Evolutionary conservation across 2,329 filamentous ascomycete species (phyloP), one percentile per base, ranked within the genome.

Genomic region (Drechslerella dactyloides): DNA sequence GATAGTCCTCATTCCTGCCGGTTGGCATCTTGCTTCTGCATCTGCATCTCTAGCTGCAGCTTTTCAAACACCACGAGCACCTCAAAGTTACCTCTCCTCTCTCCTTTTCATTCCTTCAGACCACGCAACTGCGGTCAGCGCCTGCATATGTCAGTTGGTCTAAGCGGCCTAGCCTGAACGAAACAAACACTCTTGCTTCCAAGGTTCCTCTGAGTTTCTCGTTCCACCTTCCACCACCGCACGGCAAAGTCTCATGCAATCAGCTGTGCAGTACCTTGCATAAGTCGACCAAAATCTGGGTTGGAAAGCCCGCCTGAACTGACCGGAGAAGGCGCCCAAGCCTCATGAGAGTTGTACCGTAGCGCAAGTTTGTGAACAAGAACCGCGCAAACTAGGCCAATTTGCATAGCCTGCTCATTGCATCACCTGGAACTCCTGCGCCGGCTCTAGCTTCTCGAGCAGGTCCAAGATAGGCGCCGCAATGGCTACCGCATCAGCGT

Each of bases 231-330:
- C 66, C 66, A 60, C 50, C 53, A 50, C 46, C 63, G 51, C 57
- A 59, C 59, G 66, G 66, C 63, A 48, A 53, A 64, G 54, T 70
- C 66, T 60, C 59, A 70, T 55, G 58, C 62, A 60, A 70, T 70
- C 58, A 64, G 23, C 40, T 62, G 48, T 64, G 59, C 48, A 62
- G 66, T 70, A 58, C 66, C 66, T 70, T 64, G 66, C 66, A 70
- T 70, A 59, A 70, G 27, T 66, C 62, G 62, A 59, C 46, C 52
- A 17, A 53, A 23, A 61, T 59, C 56, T 55, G 33, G 51, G 44
- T 54, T 53, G 57, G 48, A 61, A 52, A 61, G 24, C 58, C 40
- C 57, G 33, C 37, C 35, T 62, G 24, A 52, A 56, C 24, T 21
- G 21, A 58, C 40, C 24, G 37, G 24, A 58, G 44, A 40, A 58